Evolutionary conservation across 108 stramenopile species (phyloP).

Genomic region (Aureococcus anophagefferens): DNA sequence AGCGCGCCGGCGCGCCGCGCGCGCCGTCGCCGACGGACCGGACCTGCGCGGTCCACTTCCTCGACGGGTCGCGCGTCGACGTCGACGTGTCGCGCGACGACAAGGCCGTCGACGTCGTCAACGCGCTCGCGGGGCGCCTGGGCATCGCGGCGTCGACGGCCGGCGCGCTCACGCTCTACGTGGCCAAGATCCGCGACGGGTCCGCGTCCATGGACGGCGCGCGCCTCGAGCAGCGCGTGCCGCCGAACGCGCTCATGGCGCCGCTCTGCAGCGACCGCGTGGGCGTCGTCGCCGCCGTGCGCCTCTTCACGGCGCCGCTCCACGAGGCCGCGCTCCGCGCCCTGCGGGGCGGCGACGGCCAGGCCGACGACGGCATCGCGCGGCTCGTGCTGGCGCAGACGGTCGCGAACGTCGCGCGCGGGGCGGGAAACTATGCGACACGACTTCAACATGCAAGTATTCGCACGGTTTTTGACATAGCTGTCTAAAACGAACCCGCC

Average conservation of each 20-base stretch:
- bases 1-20: neutral
- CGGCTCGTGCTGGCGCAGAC: no score
- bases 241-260: neutral
- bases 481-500: no score
- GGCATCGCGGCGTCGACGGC: neutral
- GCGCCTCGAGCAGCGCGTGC: neutral
- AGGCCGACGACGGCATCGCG: no score
- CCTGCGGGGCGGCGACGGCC: neutral
- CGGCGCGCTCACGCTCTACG: neutral
- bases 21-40: neutral
- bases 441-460: no score
- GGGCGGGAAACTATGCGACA: no score
- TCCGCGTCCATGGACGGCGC: neutral
- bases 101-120: neutral
- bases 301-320: neutral
- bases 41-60: neutral
- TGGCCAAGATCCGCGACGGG: neutral
- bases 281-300: neutral
- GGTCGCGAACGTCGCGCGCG: no score
- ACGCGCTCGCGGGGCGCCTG: neutral
- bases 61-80: neutral
- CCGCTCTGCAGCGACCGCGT: neutral
- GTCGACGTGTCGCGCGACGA: neutral
- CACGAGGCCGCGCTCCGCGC: neutral
- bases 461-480: no score